phyloP scores from a whole-genome alignment of 345 rosid species.

The Lepidium didymum region DNA sequence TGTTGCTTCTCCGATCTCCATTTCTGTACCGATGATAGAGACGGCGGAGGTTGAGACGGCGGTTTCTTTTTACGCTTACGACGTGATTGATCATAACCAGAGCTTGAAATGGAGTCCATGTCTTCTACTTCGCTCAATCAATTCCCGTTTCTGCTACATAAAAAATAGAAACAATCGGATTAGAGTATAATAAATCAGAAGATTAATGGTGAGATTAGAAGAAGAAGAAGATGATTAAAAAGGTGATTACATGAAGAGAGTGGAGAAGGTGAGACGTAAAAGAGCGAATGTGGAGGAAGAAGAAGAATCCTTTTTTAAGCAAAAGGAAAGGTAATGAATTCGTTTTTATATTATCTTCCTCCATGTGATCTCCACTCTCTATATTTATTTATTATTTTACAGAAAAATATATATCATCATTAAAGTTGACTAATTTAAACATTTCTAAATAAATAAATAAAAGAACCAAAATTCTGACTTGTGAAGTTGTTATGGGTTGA shows the following conservation, averaged over 20 bases:
- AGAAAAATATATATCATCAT: background rate
- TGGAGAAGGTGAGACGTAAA: slow-evolving; percentile 22
- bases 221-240: background rate
- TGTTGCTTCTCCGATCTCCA: slow-evolving; percentile 84
- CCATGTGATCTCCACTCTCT: slow-evolving; percentile 27
- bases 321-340: slow-evolving; percentile 6
- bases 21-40: slow-evolving; percentile 20
- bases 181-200: background rate
- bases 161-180: background rate
- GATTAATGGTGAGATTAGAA: background rate
- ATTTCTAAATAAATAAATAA: background rate
- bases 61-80: slow-evolving; percentile 61
- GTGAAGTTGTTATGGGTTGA: background rate
- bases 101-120: slow-evolving; percentile 19
- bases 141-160: background rate
- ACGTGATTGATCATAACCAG: slow-evolving; percentile 34
- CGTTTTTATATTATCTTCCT: slow-evolving; percentile 3
- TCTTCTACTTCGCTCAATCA: background rate
- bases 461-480: background rate
- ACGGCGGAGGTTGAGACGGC: background rate
- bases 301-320: slow-evolving; percentile 11
- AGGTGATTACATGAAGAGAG: background rate
- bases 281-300: slow-evolving; percentile 13
- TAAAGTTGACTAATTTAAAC: background rate
- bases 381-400: background rate